Base-by-base conservation (phyloP, 495 filamentous ascomycete genomes). In the Beverwykella pulmonaria region DNA sequence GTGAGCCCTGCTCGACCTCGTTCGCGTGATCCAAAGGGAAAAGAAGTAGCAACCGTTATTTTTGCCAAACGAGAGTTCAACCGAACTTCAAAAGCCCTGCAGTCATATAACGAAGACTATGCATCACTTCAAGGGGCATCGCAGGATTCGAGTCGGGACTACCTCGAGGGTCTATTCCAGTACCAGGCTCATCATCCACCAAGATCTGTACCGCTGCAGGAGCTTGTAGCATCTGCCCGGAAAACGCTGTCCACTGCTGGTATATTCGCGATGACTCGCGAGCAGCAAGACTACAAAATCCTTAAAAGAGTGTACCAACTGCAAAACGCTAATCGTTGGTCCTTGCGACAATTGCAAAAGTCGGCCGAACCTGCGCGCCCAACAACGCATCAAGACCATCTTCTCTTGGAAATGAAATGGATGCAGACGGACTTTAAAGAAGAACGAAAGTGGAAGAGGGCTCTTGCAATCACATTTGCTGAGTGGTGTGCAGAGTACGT, bases 341-440 rank as follows among this genome's bases (percentile, higher is more conserved):
- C 92, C 1, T 79, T 98, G 64, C 84, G 93, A 55, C 95, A 98
- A 72, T 83, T 92, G 52, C 86, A 92, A 68, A 87, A 90, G 53
- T 86, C 85, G 29, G 79, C 83, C 2, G 94, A 98, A 73, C 94
- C 95, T 29, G 81, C 81, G 8, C 84, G 92, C 39, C 87, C 88
- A 14, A 80, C 83, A 1, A 84, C 86, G 6, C 93, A 97, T 74
- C 88, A 86, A 84, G 94, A 98, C 79, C 83, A 94, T 47, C 75
- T 98, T 44, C 78, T 98, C 9, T 83, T 91, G 67, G 91, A 98
- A 77, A 90, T 93, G 85, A 96, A 92, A 76, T 97, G 94, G 95
- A 91, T 98, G 87, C 85, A 91, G 39, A 96, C 91, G 1, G 94
- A 98, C 79, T 98, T 98, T 71, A 83, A 89, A 30, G 91, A 96